These are phyloP conservation scores for Fistulinella prunicolor DNA, from an alignment of 768 basidiomycete genomes.

Conservation along the genomic window DNA sequence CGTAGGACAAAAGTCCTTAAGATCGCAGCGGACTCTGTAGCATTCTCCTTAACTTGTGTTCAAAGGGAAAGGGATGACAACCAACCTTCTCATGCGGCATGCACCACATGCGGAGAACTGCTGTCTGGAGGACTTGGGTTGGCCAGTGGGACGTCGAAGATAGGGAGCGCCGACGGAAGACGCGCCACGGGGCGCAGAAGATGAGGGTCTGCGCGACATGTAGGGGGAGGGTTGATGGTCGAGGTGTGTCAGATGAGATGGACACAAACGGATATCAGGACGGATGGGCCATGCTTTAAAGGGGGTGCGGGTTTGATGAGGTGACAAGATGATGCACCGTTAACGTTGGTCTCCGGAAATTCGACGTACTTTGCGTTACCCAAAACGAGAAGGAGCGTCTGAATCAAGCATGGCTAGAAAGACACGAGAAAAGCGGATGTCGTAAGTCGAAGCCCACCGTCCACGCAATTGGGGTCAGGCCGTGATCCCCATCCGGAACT, in stretches of 20 bases:
- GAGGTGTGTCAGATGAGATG: constrained; percentile 14
- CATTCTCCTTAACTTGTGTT: not conserved
- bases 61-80: not conserved
- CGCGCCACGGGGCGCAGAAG: constrained; percentile 30
- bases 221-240: constrained; percentile 1
- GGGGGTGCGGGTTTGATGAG: constrained; percentile 18
- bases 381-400: constrained; percentile 12
- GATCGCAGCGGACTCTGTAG: constrained; percentile 84
- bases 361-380: constrained; percentile 25
- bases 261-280: constrained; percentile 26
- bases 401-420: constrained; percentile 24
- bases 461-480: constrained; percentile 26
- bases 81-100: constrained; percentile 82
- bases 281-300: constrained; percentile 14
- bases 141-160: constrained; percentile 50
- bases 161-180: constrained; percentile 31
- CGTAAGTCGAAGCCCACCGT: constrained; percentile 34
- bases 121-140: constrained; percentile 73
- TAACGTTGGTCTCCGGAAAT: constrained; percentile 32
- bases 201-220: constrained; percentile 61
- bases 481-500: constrained; percentile 13
- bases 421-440: constrained; percentile 36
- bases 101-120: constrained; percentile 95
- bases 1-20: constrained; percentile 72
- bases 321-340: constrained; percentile 19